Percentiles rank a stretch among this genome's conserved stretches.
Conservation (phyloP, 2,329 filamentous ascomycete genomes). For the Ascochyta fabae region DNA sequence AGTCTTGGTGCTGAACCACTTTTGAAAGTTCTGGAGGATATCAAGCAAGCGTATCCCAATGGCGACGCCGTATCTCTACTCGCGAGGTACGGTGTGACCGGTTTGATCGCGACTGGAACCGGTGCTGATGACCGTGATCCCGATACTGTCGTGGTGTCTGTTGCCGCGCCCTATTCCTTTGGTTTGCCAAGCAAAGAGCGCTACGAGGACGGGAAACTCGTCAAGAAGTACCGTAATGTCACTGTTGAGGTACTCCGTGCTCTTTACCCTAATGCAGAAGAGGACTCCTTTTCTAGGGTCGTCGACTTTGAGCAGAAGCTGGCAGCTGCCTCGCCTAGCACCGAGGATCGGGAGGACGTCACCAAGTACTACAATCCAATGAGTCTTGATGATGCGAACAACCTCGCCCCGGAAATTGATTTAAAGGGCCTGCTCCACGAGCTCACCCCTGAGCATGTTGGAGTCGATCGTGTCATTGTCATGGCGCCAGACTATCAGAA, state of each 20-base stretch:
- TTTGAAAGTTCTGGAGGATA: slow-evolving; percentile 59
- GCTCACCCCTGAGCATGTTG: slow-evolving; percentile 60
- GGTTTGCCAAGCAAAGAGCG: slow-evolving; percentile 49
- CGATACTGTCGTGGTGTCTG: slow-evolving; percentile 59
- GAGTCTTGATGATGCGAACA: slow-evolving; percentile 61
- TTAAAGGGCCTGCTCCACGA: slow-evolving; percentile 60
- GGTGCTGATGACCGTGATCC: slow-evolving; percentile 61
- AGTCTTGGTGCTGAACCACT: slow-evolving; percentile 64
- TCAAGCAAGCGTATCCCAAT: slow-evolving; percentile 45
- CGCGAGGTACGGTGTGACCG: slow-evolving; percentile 53
- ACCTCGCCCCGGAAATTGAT: slow-evolving; percentile 63
- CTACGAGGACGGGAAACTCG: slow-evolving; percentile 44
- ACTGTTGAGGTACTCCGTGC: slow-evolving; percentile 29
- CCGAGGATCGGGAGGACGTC: slow-evolving; percentile 66
- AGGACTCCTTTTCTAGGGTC: slow-evolving; percentile 47
- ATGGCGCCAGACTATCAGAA: slow-evolving; percentile 66
- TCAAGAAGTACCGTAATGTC: slow-evolving; percentile 41
- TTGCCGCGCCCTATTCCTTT: slow-evolving; percentile 57
- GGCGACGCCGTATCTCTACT: slow-evolving; percentile 57
- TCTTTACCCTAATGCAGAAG: slow-evolving; percentile 34
- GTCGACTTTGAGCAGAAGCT: slow-evolving; percentile 66
- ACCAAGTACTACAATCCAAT: slow-evolving; percentile 72
- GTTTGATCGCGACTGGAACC: slow-evolving; percentile 33
- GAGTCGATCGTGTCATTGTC: slow-evolving; percentile 63
- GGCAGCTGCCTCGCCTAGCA: slow-evolving; percentile 64